These are phyloP conservation scores for Cladochytrium replicatum DNA, from an alignment of 192 early-diverging fungal species.

Conservation along the genomic window DNA sequence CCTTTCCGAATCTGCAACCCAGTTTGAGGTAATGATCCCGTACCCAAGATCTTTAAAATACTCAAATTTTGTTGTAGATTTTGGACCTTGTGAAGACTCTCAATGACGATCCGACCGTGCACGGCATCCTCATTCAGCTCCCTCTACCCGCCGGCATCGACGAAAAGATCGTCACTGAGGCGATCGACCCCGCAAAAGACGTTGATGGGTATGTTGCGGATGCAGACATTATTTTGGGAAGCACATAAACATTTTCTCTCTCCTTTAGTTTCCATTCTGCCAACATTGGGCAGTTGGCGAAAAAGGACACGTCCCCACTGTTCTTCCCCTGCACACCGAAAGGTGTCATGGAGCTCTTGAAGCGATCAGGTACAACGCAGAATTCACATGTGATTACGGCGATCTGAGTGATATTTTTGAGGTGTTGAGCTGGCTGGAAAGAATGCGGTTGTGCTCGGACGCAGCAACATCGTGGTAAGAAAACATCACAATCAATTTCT, in stretches of 20 bases:
- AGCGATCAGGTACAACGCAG: constrained; percentile 43
- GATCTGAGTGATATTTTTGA: constrained; percentile 7
- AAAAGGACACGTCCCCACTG: constrained; percentile 63
- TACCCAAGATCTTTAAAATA: not conserved
- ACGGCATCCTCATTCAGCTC: constrained; percentile 93
- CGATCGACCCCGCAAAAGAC: constrained; percentile 80
- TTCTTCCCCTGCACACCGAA: constrained; percentile 97
- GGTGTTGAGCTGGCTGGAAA: constrained; percentile 68
- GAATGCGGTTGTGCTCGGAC: constrained; percentile 88
- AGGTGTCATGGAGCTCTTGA: constrained; percentile 80
- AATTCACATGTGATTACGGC: not conserved
- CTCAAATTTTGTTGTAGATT: constrained; percentile 32
- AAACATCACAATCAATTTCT: no score
- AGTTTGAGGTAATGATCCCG: constrained; percentile 40
- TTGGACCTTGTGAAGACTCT: constrained; percentile 55
- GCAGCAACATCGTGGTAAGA: constrained; percentile 86
- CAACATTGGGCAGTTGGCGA: constrained; percentile 87
- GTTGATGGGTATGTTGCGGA: constrained; percentile 74
- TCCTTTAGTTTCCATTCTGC: constrained; percentile 71
- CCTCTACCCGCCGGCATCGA: constrained; percentile 82
- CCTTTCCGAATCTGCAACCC: constrained; percentile 53
- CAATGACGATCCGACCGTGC: constrained; percentile 72
- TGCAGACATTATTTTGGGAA: not conserved
- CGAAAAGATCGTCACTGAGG: constrained; percentile 72
- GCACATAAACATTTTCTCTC: not conserved